phyloP scores from a whole-genome alignment of 73 alveolate genomes.

The Paramecium biaurelia region DNA sequence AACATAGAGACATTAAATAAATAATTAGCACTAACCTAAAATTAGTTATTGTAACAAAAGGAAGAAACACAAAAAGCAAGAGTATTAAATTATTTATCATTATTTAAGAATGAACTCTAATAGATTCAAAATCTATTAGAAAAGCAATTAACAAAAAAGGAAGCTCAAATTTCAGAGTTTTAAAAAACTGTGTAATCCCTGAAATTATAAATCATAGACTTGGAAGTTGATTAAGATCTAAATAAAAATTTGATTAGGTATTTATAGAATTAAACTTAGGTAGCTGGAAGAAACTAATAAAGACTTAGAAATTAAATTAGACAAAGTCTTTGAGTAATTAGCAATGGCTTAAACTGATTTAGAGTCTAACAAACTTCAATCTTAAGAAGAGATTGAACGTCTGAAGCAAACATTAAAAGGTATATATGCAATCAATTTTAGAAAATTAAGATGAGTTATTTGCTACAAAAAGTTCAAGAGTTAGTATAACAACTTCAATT shows the following conservation, averaged over 20 bases:
- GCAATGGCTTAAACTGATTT: conserved; percentile 29
- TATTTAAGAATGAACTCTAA: background rate
- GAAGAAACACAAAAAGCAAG: background rate
- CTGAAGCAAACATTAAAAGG: conserved; percentile 4
- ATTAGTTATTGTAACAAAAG: background rate
- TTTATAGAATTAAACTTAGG: background rate
- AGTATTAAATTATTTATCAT: background rate
- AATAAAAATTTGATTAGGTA: conserved; percentile 1
- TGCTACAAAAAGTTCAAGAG: background rate
- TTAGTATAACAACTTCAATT: background rate
- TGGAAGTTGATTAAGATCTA: conserved; percentile 21
- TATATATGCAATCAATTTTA: background rate
- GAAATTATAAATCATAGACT: background rate
- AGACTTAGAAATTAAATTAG: conserved; percentile 27
- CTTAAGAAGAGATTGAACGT: conserved; percentile 26
- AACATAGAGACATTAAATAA: background rate
- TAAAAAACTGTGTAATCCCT: background rate
- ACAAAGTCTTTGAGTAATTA: background rate
- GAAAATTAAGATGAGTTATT: conserved; percentile 4
- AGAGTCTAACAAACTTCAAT: background rate
- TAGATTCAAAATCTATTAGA: background rate
- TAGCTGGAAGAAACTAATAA: background rate
- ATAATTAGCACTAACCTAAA: background rate
- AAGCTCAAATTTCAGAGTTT: background rate
- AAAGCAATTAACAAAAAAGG: background rate